A percentile compares a stretch with the other conserved stretches of the same genome.
These are phyloP conservation scores for Dothideomycetes sp. DNA, from an alignment of 2,329 filamentous ascomycete species.

Conservation along the genomic window DNA sequence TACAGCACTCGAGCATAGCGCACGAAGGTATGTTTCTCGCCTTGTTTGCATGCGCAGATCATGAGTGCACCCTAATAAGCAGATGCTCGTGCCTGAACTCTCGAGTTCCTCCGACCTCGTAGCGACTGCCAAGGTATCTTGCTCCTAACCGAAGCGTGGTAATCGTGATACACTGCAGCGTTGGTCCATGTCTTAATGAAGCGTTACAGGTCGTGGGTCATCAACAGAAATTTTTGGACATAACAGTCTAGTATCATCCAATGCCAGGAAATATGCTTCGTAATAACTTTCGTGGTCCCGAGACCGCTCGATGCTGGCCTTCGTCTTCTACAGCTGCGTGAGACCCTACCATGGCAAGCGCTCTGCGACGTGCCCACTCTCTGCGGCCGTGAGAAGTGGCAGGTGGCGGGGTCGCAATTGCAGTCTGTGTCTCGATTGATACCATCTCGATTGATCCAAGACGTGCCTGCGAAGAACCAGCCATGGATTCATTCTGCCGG, in stretches of 20 bases:
- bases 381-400: constrained; percentile 18
- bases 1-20: no score
- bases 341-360: constrained; percentile 30
- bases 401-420: constrained; percentile 1
- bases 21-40: no score
- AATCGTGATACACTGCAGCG: no score
- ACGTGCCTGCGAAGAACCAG: constrained; percentile 8
- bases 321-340: constrained; percentile 16
- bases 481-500: not conserved
- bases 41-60: no score
- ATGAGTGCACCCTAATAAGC: no score
- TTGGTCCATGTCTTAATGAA: no score
- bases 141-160: no score
- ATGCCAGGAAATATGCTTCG: constrained; percentile 3
- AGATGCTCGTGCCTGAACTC: no score
- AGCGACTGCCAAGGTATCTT: no score
- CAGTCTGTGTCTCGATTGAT: not conserved
- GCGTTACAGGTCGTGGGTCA: no score
- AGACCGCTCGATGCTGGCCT: constrained; percentile 14
- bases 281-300: constrained; percentile 2
- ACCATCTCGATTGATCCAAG: constrained; percentile 8
- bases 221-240: no score
- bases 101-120: no score
- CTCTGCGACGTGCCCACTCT: constrained; percentile 35
- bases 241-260: not conserved